A percentile compares a stretch with the other conserved stretches of the same genome.
Conservation (phyloP, 1,284 basidiomycete species). For the Gomphus bonarii region DNA sequence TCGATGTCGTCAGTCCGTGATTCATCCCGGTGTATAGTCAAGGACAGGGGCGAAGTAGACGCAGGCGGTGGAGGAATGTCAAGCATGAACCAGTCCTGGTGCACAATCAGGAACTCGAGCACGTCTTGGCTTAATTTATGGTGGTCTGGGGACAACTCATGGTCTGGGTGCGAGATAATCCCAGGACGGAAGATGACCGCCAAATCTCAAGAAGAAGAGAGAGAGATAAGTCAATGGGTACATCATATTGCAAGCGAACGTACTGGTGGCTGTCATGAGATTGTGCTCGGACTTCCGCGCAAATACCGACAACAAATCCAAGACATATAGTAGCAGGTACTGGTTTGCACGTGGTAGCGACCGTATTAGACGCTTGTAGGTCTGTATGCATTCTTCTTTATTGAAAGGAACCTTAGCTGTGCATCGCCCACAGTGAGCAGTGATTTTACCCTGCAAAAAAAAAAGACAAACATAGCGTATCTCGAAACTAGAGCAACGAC, state of each 20-base stretch:
- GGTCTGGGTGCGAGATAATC: constrained; percentile 78
- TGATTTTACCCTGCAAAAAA: not conserved
- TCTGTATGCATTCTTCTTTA: constrained; percentile 58
- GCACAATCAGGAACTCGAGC: constrained; percentile 87
- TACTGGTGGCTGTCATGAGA: constrained; percentile 91
- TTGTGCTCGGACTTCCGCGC: constrained; percentile 87
- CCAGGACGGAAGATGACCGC: constrained; percentile 94
- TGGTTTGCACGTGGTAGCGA: constrained; percentile 83
- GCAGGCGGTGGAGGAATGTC: constrained; percentile 63
- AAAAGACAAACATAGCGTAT: constrained; percentile 51
- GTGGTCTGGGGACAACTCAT: constrained; percentile 74
- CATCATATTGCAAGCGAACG: constrained; percentile 21
- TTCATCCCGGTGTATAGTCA: constrained; percentile 2
- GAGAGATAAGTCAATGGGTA: constrained; percentile 1
- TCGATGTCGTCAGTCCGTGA: not conserved
- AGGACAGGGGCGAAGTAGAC: constrained; percentile 16
- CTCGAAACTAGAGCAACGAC: constrained; percentile 56
- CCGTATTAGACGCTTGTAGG: constrained; percentile 80
- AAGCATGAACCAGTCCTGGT: constrained; percentile 81
- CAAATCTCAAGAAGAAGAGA: constrained; percentile 46
- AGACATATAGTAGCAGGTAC: constrained; percentile 90
- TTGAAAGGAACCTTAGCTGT: constrained; percentile 55
- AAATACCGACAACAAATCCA: constrained; percentile 93
- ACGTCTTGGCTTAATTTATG: constrained; percentile 84
- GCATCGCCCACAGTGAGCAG: not conserved